Conservation (phyloP, 768 basidiomycete genomes). For the Russula sp. region DNA sequence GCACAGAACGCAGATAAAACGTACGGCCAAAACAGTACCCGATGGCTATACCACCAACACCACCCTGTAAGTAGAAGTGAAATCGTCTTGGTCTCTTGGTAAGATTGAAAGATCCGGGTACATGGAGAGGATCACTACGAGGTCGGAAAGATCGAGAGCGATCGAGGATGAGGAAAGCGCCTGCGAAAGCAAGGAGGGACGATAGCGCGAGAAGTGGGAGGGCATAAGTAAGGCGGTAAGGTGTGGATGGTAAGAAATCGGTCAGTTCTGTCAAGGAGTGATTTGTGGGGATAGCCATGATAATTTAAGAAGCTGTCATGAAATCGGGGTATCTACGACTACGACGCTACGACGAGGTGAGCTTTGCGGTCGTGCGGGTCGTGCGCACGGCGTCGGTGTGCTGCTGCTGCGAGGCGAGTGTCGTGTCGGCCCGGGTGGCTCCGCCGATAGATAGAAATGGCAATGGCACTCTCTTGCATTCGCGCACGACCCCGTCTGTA, state of each 20-base stretch:
- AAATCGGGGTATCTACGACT: neutral
- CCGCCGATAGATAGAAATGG: too few species aligned
- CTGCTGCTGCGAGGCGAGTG: too few species aligned
- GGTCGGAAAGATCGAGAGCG: constrained; percentile 57
- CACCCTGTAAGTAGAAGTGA: constrained; percentile 46
- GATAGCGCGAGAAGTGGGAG: constrained; percentile 57
- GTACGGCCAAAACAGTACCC: constrained; percentile 57
- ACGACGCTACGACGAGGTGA: neutral
- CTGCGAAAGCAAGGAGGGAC: constrained; percentile 51
- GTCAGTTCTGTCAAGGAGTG: constrained; percentile 8
- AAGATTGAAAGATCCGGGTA: constrained; percentile 22
- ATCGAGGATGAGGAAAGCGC: constrained; percentile 65
- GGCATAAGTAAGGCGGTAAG: constrained; percentile 49
- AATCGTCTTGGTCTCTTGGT: constrained; percentile 25
- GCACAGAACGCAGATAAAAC: constrained; percentile 26
- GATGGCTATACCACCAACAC: constrained; percentile 50
- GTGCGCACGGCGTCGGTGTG: too few species aligned
- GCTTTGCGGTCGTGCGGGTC: too few species aligned
- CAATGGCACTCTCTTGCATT: neutral
- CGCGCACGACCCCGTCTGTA: neutral
- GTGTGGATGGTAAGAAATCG: constrained; percentile 39
- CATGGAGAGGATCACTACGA: constrained; percentile 28
- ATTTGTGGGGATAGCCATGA: constrained; percentile 7
- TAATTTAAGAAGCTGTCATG: neutral
- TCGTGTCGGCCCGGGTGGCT: neutral